phyloP scores from a whole-genome alignment of 805 yeast species.

The Wickerhamiella azymoides region DNA sequence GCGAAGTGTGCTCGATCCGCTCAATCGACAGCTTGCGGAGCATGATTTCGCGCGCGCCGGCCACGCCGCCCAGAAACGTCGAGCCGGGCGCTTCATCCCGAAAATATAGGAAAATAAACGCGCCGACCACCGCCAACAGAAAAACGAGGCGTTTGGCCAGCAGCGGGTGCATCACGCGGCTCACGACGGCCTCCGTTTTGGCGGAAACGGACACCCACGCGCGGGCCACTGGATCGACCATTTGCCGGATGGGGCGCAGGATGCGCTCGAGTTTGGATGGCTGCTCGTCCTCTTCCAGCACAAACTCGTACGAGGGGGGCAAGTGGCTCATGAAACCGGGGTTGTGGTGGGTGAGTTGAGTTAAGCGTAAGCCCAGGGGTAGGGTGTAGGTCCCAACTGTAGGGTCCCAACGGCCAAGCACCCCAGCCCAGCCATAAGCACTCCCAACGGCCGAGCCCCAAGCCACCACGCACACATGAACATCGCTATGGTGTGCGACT shows the following conservation, averaged over 20 bases:
- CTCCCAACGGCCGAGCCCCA: too few species aligned
- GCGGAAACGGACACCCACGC: conserved; percentile 24
- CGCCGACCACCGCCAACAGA: conserved; percentile 40
- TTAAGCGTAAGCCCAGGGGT: not conserved
- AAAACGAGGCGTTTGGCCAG: conserved; percentile 67
- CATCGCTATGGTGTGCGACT: conserved; percentile 73
- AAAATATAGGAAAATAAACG: conserved; percentile 41
- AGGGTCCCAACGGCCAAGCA: too few species aligned
- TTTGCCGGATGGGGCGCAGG: conserved; percentile 27
- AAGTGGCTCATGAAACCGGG: not conserved
- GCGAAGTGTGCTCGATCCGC: conserved; percentile 48
- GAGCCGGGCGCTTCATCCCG: conserved; percentile 29
- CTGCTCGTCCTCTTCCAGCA: conserved; percentile 13
- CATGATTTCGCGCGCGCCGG: conserved; percentile 34
- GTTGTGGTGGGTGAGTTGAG: not conserved
- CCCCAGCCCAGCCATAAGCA: too few species aligned
- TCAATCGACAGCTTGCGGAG: conserved; percentile 18
- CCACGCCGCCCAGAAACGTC: conserved; percentile 47
- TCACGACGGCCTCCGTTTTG: conserved; percentile 42
- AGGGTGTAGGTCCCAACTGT: not conserved
- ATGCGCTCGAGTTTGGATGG: conserved; percentile 35
- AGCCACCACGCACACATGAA: too few species aligned
- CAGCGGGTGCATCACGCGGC: conserved; percentile 71
- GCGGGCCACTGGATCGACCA: conserved; percentile 37
- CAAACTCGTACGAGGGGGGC: conserved; percentile 1